Percentiles rank a stretch among this genome's conserved stretches.
Conservation (phyloP, 2,329 filamentous ascomycete species). For the Colletotrichum sp. region DNA sequence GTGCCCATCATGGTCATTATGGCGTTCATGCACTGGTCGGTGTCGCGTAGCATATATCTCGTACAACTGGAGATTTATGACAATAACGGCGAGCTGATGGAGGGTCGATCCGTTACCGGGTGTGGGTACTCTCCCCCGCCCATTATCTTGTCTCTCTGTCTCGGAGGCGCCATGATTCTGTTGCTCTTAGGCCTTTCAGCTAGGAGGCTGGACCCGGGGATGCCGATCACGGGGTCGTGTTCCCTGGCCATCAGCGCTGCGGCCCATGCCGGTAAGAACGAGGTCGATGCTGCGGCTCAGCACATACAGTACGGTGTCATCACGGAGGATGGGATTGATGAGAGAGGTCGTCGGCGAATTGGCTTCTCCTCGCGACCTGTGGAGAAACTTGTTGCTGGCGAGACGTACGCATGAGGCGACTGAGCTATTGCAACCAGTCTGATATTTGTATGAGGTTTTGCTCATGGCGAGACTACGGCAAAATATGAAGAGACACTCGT, state of each 20-base stretch:
- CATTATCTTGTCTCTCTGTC: neutral
- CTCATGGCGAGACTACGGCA: neutral
- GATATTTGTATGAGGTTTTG: rapidly evolving
- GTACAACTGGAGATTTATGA: neutral
- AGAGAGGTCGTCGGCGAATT: neutral
- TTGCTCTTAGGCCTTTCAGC: neutral
- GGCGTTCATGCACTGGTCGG: neutral
- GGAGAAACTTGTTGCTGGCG: neutral
- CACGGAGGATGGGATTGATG: neutral
- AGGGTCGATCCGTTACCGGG: neutral
- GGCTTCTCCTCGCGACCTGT: neutral
- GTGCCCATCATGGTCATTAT: neutral
- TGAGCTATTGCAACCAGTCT: neutral
- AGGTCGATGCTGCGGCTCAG: neutral
- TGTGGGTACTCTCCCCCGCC: neutral
- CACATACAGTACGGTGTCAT: neutral
- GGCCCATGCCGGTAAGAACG: neutral
- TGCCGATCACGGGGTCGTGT: neutral
- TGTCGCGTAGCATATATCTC: neutral
- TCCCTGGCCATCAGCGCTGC: neutral
- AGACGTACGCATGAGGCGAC: neutral
- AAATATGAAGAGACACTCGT: neutral
- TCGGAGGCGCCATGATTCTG: neutral
- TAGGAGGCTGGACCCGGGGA: neutral
- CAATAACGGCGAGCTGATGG: neutral